Percentiles rank a stretch among this genome's conserved stretches.
Evolutionary conservation across 495 filamentous ascomycete genomes (phyloP).

Genomic region (Choiromyces venosus): DNA sequence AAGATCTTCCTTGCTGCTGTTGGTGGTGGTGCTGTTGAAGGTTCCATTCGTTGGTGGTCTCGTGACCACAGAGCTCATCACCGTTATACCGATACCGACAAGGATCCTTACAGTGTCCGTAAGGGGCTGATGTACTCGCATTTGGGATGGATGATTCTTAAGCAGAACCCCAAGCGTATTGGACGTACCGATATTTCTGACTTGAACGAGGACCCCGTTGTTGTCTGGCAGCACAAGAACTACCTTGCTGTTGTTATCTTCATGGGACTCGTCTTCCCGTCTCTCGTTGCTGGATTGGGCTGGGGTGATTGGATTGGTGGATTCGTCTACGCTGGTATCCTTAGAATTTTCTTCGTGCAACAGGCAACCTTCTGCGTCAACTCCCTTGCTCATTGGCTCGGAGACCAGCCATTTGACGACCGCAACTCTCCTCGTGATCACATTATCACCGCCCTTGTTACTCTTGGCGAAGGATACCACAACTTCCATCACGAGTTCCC

Average conservation of each 20-base stretch:
- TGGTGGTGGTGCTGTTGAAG: constrained; percentile 92
- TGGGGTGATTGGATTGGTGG: constrained; percentile 91
- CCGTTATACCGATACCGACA: constrained; percentile 97
- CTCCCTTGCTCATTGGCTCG: constrained; percentile 97
- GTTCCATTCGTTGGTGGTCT: constrained; percentile 96
- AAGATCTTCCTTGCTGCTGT: constrained; percentile 88
- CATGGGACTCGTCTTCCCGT: constrained; percentile 84
- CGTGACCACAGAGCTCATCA: constrained; percentile 96
- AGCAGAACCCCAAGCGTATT: constrained; percentile 87
- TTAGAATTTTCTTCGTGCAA: constrained; percentile 97
- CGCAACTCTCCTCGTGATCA: constrained; percentile 97
- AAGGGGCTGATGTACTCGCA: constrained; percentile 97
- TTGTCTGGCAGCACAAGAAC: constrained; percentile 90
- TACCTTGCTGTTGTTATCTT: constrained; percentile 81
- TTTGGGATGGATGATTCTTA: constrained; percentile 88
- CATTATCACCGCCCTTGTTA: constrained; percentile 89
- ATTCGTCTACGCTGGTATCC: constrained; percentile 90
- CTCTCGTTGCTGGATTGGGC: constrained; percentile 72
- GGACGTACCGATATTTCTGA: constrained; percentile 96
- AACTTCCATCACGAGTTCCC: constrained; percentile 99
- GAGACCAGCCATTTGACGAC: constrained; percentile 98
- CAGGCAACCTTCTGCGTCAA: constrained; percentile 99
- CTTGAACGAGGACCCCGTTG: constrained; percentile 88
- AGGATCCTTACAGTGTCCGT: constrained; percentile 97
- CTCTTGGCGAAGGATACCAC: constrained; percentile 97